Percentiles rank a stretch among this genome's conserved stretches.
Evolutionary conservation across 176 grass and related monocot genomes (phyloP).

Genomic region (Carex kokanica): DNA sequence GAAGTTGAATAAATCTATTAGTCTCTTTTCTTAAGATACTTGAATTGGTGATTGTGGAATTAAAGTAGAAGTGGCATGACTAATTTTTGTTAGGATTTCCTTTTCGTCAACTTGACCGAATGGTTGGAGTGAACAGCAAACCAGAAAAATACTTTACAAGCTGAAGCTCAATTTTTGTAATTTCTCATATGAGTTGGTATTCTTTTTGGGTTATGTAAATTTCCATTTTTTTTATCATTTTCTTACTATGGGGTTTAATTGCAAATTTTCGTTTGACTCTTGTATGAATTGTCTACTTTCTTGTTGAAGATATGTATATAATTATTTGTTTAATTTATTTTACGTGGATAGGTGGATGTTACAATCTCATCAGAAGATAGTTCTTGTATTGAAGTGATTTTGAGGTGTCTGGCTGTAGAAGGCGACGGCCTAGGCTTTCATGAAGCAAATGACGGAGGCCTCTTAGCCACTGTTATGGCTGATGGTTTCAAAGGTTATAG

Average conservation of each 20-base stretch:
- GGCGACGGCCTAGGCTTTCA: slow-evolving; percentile 81
- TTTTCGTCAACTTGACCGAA: not conserved
- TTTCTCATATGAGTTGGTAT: not conserved
- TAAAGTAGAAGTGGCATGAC: not conserved
- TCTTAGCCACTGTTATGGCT: slow-evolving; percentile 76
- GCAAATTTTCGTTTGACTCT: not conserved
- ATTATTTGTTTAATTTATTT: not conserved
- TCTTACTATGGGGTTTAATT: not conserved
- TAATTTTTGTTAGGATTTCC: not conserved
- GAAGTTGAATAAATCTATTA: not conserved
- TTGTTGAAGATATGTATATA: not conserved
- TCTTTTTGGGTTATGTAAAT: not conserved
- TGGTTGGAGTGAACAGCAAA: not conserved
- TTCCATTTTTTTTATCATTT: not conserved
- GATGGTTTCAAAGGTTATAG: slow-evolving; percentile 88
- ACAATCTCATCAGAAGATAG: slow-evolving; percentile 56
- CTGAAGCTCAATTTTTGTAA: not conserved
- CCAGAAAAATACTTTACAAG: not conserved
- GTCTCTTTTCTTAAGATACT: not conserved
- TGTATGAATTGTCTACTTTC: not conserved
- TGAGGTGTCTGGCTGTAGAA: slow-evolving; percentile 64
- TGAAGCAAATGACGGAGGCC: slow-evolving; percentile 82
- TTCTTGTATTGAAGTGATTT: slow-evolving; percentile 73
- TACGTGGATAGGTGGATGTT: slow-evolving; percentile 55
- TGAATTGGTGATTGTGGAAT: not conserved